Conservation (phyloP, 2,329 filamentous ascomycete genomes). For the Xylaria sp. region DNA sequence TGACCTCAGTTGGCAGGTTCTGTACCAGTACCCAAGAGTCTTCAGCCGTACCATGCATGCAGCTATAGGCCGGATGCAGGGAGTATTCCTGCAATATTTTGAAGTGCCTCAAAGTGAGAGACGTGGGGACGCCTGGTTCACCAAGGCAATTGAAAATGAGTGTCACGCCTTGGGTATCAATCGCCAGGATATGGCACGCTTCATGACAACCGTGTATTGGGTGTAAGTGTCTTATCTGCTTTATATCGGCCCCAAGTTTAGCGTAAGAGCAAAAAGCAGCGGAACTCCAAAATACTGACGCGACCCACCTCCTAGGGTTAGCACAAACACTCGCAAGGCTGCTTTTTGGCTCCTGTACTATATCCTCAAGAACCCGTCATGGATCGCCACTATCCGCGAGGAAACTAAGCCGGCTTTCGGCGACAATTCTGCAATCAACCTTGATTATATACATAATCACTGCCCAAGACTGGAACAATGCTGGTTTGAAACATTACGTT, state of each 20-base stretch:
- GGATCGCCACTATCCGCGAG: conserved; percentile 24
- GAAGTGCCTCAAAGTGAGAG: background rate
- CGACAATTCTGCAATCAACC: background rate
- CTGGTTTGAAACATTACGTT: conserved; percentile 35
- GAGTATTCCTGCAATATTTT: background rate
- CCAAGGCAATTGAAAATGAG: conserved; percentile 34
- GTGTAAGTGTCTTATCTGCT: background rate
- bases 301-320: conserved; percentile 29
- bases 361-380: conserved; percentile 30
- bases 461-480: conserved; percentile 23
- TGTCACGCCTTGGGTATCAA: conserved; percentile 25
- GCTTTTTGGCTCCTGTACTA: conserved; percentile 38
- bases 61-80: background rate
- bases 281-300: background rate
- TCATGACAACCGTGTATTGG: background rate
- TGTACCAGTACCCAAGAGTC: conserved; percentile 36
- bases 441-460: background rate
- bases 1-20: conserved; percentile 36
- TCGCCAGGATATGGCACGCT: conserved; percentile 24
- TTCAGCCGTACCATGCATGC: conserved; percentile 15
- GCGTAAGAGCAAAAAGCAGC: background rate
- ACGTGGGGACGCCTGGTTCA: conserved; percentile 26
- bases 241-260: background rate
- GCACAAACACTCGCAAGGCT: conserved; percentile 38
- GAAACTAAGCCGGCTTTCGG: conserved; percentile 31